Percentiles rank a stretch among this genome's conserved stretches.
Evolutionary conservation across 345 rosid species (phyloP).

Genomic region (Theobroma cacao): DNA sequence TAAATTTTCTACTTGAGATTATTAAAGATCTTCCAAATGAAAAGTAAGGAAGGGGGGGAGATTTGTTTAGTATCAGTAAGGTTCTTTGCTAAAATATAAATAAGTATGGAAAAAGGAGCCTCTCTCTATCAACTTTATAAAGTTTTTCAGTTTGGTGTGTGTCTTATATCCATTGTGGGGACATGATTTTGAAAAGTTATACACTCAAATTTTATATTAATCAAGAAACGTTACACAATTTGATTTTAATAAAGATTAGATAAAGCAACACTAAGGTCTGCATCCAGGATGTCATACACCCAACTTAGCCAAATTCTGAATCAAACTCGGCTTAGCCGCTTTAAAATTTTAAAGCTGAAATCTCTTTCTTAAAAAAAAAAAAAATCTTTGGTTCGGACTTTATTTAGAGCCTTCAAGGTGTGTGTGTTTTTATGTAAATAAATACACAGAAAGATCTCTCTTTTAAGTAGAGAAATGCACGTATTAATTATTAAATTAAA

Average conservation of each 20-base stretch:
- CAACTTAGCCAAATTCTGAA: not conserved
- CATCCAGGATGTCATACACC: not conserved
- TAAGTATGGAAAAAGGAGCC: not conserved
- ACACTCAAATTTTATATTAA: not conserved
- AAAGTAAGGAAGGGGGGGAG: not conserved
- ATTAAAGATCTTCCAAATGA: not conserved
- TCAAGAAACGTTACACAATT: not conserved
- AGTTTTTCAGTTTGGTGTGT: not conserved
- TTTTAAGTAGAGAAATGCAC: too few species aligned
- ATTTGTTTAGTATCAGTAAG: conserved; percentile 5
- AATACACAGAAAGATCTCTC: too few species aligned
- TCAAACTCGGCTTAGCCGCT: not conserved
- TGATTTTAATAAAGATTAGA: not conserved
- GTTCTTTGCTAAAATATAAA: not conserved
- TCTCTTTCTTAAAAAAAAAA: not conserved
- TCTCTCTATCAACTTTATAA: not conserved
- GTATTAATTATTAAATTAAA: too few species aligned
- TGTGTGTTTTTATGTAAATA: too few species aligned
- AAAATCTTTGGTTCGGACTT: too few species aligned
- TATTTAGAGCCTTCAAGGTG: too few species aligned
- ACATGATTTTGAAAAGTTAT: not conserved
- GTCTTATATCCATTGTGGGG: not conserved
- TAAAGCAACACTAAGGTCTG: conserved; percentile 7
- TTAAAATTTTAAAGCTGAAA: not conserved
- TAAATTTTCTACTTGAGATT: not conserved